These are phyloP conservation scores for Aspergillus sp. DNA, from an alignment of 2,329 filamentous ascomycete genomes.

Conservation along the genomic window DNA sequence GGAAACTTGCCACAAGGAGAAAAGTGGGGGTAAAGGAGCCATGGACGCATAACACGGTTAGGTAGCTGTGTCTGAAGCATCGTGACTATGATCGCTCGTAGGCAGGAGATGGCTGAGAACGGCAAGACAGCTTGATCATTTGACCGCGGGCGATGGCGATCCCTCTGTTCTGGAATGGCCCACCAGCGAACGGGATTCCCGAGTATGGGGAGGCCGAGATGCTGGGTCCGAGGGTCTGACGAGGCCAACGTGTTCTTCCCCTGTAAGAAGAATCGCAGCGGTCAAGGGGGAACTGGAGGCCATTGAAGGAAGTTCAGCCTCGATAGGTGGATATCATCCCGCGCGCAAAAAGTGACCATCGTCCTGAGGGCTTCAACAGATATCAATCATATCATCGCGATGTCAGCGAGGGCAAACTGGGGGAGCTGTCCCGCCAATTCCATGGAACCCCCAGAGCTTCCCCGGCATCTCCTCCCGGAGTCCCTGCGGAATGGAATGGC, in stretches of 20 bases:
- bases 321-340: background rate
- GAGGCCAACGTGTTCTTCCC: background rate
- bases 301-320: background rate
- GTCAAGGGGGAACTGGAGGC: background rate
- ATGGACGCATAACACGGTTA: conserved; percentile 6
- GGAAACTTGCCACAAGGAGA: conserved; percentile 18
- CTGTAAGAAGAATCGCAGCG: background rate
- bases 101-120: conserved; percentile 12
- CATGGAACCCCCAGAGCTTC: background rate
- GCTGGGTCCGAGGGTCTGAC: conserved; percentile 10
- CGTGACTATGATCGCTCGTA: conserved; percentile 9
- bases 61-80: conserved; percentile 8
- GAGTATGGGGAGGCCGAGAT: conserved; percentile 18
- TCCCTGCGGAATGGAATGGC: conserved; percentile 11
- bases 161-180: conserved; percentile 16
- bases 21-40: conserved; percentile 4
- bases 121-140: conserved; percentile 14
- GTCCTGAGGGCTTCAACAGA: too few species aligned
- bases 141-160: conserved; percentile 17
- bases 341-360: background rate
- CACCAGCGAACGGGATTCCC: conserved; percentile 18
- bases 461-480: conserved; percentile 5
- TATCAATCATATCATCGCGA: too few species aligned
- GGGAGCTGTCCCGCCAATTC: background rate
- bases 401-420: background rate